Evolutionary conservation across 2,329 filamentous ascomycete species (phyloP), one percentile per base, ranked within the genome.

Genomic region (Xylaria sp.): DNA sequence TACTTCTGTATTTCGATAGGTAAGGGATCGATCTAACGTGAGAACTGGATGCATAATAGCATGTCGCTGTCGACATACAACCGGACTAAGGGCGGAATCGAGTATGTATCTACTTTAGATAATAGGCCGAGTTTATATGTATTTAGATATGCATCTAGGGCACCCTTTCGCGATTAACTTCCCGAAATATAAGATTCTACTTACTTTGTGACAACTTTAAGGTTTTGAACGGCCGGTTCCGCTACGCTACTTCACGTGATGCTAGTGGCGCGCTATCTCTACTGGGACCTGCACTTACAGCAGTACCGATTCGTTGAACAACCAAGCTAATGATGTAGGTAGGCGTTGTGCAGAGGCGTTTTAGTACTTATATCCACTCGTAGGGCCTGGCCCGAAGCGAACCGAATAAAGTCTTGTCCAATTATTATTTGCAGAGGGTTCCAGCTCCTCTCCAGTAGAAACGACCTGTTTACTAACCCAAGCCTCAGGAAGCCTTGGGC

Each of bases 161-260:
- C 45, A 24, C 45, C 32, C 17, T n/a, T 24, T 48, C 36, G 19
- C 21, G 39, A 50, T 56, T 32, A 19, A 45, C 32, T 66, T 57
- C 36, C 21, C 51, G 53, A 61, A 27, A 45, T 32, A 8, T 62
- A 7, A 36, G 42, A 30, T 27, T 12, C 21, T 11, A 14, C 24
- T 27, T 27, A 27, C 24, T 2, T 27, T 27, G 24, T 27, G 8
- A 12, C 0, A 34, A 21, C 30, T 57, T 48, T 17, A 62, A 53
- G 53, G 47, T 61, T 65, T 24, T 17, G 14, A 34, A 36, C 27
- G 50, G 32, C 30, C 19, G 12, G 36, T 36, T 24, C 62, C 36
- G 21, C 48, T 19, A 32, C 17, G 2, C 6, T 39, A 32, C 34
- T 36, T 36, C 34, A 36, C 34, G 34, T 36, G 34, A 36, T 36